Evolutionary conservation across 768 basidiomycete species (phyloP).

Genomic region (Ramaria sp.): DNA sequence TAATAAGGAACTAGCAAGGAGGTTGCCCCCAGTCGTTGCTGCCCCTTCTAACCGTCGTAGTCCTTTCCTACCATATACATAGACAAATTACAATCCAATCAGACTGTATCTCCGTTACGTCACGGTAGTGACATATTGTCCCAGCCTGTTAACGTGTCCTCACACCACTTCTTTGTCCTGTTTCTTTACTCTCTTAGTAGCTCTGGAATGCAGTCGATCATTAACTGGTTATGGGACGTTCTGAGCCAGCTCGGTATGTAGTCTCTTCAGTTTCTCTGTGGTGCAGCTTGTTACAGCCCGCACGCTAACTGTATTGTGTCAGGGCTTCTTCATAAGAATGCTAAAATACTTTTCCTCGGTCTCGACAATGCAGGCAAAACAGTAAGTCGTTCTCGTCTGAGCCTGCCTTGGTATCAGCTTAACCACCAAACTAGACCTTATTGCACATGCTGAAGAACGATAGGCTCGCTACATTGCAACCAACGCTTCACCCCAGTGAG

Average conservation of each 20-base stretch:
- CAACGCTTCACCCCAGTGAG: constrained; percentile 95
- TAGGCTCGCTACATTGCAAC: constrained; percentile 92
- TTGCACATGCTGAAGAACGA: constrained; percentile 99
- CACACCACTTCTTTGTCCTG: constrained; percentile 1
- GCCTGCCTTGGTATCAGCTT: not conserved
- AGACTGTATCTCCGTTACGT: not conserved
- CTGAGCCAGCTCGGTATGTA: constrained; percentile 82
- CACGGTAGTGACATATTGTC: not conserved
- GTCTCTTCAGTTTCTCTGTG: not conserved
- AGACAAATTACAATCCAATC: not conserved
- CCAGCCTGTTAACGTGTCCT: not conserved
- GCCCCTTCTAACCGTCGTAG: constrained; percentile 61
- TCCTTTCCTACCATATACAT: constrained; percentile 57
- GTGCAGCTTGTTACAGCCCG: constrained; percentile 6
- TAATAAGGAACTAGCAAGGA: constrained; percentile 61
- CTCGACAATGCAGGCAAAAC: constrained; percentile 99
- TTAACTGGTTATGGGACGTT: constrained; percentile 96
- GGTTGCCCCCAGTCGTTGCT: constrained; percentile 52
- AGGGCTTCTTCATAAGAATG: constrained; percentile 96
- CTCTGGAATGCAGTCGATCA: constrained; percentile 40
- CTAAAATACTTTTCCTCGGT: constrained; percentile 98
- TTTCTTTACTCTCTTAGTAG: not conserved
- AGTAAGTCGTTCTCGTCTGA: constrained; percentile 32
- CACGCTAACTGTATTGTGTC: constrained; percentile 4
- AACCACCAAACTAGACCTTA: constrained; percentile 51